phyloP scores from a whole-genome alignment of 1,284 basidiomycete species.

The Microstroma glucosiphilum region DNA sequence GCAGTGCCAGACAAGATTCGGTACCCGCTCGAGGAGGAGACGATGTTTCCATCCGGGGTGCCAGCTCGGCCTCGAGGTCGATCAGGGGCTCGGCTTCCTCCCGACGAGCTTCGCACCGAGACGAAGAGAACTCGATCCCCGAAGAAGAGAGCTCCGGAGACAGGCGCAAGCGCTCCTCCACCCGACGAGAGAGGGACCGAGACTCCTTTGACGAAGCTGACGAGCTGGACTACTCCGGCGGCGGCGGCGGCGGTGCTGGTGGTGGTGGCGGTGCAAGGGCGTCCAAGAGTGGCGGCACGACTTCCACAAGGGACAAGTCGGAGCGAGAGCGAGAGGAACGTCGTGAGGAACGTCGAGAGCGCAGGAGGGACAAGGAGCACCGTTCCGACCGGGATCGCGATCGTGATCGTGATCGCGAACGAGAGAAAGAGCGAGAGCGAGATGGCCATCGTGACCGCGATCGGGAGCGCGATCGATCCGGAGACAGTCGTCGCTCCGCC shows the following conservation, averaged over 20 bases:
- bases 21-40: background rate
- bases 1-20: background rate
- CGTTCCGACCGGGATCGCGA: background rate
- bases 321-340: background rate
- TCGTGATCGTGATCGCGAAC: constrained; percentile 1
- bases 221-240: background rate
- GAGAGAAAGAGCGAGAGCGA: background rate
- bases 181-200: background rate
- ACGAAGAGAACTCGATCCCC: background rate
- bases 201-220: background rate
- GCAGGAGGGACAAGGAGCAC: constrained; percentile 2
- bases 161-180: background rate
- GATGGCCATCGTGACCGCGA: constrained; percentile 2
- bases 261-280: background rate
- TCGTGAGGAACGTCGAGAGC: background rate
- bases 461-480: background rate
- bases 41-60: background rate
- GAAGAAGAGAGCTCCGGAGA: background rate
- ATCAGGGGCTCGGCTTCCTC: background rate
- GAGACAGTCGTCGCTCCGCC: background rate
- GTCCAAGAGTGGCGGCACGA: background rate
- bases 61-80: too few relatives aligned
- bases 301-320: background rate
- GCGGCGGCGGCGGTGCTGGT: background rate
- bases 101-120: background rate